Conservation (phyloP, 495 filamentous ascomycete species). For the Talaromyces thailandensis region DNA sequence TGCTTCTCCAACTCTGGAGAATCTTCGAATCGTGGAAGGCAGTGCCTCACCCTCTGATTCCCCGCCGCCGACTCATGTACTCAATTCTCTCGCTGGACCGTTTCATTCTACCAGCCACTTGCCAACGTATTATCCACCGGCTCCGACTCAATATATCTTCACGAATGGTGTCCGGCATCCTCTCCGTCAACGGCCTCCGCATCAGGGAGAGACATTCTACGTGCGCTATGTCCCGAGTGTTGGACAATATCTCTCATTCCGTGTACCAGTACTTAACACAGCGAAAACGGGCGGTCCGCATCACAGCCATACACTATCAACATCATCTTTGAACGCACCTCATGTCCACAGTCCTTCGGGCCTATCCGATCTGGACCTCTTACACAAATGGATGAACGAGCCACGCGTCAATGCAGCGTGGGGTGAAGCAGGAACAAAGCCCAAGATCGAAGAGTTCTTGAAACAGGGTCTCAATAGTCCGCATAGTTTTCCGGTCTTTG, state of each 20-base stretch:
- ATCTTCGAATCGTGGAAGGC: constrained; percentile 14
- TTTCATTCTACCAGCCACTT: constrained; percentile 73
- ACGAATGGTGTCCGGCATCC: constrained; percentile 79
- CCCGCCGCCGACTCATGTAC: constrained; percentile 8
- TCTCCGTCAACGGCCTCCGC: constrained; percentile 77
- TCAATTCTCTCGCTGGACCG: constrained; percentile 39
- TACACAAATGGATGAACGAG: constrained; percentile 86
- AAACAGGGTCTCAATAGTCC: constrained; percentile 48
- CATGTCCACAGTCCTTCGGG: constrained; percentile 20
- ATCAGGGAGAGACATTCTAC: constrained; percentile 85
- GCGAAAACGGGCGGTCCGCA: constrained; percentile 14
- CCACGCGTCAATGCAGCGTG: constrained; percentile 77
- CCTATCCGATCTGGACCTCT: constrained; percentile 59
- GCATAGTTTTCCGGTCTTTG: constrained; percentile 86
- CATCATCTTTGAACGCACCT: constrained; percentile 5
- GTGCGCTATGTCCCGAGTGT: constrained; percentile 75
- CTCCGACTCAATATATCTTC: constrained; percentile 70
- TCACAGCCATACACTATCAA: constrained; percentile 19
- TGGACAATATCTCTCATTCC: constrained; percentile 79
- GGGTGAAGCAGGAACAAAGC: constrained; percentile 57
- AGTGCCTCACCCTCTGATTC: constrained; percentile 16
- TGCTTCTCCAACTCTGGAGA: constrained; percentile 49
- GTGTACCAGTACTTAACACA: constrained; percentile 50
- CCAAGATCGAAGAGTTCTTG: constrained; percentile 62
- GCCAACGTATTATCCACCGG: constrained; percentile 83